phyloP scores from a whole-genome alignment of 1,284 basidiomycete species.

The Apiotrichum gamsii region DNA sequence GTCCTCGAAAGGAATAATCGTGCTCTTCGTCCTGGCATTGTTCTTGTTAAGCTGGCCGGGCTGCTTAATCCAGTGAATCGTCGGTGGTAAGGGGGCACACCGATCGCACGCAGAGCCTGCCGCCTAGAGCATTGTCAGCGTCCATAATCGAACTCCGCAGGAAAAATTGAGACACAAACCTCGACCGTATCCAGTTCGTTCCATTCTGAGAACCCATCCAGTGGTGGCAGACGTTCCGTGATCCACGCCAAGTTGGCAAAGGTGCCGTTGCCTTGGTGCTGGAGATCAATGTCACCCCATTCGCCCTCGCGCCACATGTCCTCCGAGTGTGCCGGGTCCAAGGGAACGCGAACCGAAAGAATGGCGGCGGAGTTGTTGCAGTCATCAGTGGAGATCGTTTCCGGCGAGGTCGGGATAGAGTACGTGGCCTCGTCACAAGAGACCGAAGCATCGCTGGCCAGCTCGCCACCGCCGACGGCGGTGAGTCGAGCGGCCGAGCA shows the following conservation, averaged over 20 bases:
- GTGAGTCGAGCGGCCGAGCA: slow-evolving; percentile 29
- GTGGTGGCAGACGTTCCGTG: slow-evolving; percentile 69
- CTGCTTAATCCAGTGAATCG: slow-evolving; percentile 62
- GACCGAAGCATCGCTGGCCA: slow-evolving; percentile 27
- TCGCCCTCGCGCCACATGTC: slow-evolving; percentile 65
- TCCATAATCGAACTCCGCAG: slow-evolving; percentile 33
- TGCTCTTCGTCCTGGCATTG: slow-evolving; percentile 34
- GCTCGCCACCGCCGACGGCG: slow-evolving; percentile 31
- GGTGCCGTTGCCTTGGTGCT: slow-evolving; percentile 67
- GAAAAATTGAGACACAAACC: slow-evolving; percentile 8
- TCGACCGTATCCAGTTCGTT: slow-evolving; percentile 53
- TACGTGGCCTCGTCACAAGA: slow-evolving; percentile 58
- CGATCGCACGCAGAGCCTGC: slow-evolving; percentile 53
- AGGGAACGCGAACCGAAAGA: slow-evolving; percentile 66
- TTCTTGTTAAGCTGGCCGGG: slow-evolving; percentile 42
- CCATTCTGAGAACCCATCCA: slow-evolving; percentile 58
- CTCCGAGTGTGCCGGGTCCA: slow-evolving; percentile 59
- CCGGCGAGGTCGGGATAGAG: slow-evolving; percentile 55
- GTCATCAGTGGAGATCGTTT: slow-evolving; percentile 57
- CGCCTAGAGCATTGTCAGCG: slow-evolving; percentile 15
- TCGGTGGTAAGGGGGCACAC: slow-evolving; percentile 73
- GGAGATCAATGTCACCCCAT: slow-evolving; percentile 77
- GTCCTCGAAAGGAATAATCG: slow-evolving; percentile 63
- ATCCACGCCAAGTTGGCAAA: slow-evolving; percentile 81
- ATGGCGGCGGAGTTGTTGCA: slow-evolving; percentile 70